A percentile compares a stretch with the other conserved stretches of the same genome.
These are phyloP conservation scores for Rhododendron williamsianum DNA, from an alignment of 148 eudicot species.

Conservation along the genomic window DNA sequence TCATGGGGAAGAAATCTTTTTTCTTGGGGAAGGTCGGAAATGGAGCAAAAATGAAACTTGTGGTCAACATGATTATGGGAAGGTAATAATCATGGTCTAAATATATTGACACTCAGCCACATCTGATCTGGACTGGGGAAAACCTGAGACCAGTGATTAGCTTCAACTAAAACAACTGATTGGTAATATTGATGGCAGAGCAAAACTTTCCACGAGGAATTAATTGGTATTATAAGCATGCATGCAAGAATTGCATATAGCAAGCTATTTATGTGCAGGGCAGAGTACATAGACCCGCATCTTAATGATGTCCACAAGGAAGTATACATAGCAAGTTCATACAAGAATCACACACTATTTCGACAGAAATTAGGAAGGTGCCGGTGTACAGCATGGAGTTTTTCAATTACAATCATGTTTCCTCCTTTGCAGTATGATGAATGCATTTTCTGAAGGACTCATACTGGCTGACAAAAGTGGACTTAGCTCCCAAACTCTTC, in stretches of 20 bases:
- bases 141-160: background rate
- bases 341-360: background rate
- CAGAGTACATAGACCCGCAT: background rate
- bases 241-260: background rate
- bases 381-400: background rate
- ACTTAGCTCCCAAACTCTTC: constrained; percentile 65
- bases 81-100: constrained; percentile 44
- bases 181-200: background rate
- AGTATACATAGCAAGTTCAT: background rate
- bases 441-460: constrained; percentile 94
- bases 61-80: constrained; percentile 98
- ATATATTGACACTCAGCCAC: background rate
- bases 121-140: background rate
- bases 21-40: constrained; percentile 89
- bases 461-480: constrained; percentile 87
- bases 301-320: background rate
- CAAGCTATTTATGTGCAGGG: background rate
- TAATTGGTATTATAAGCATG: background rate
- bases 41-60: constrained; percentile 99
- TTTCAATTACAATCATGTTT: constrained; percentile 1
- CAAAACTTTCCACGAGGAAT: background rate
- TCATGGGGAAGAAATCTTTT: constrained; percentile 94
- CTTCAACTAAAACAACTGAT: background rate
- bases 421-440: constrained; percentile 75
- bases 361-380: background rate